Conservation (phyloP, 805 yeast species). For the Ogataea trehalophila region DNA sequence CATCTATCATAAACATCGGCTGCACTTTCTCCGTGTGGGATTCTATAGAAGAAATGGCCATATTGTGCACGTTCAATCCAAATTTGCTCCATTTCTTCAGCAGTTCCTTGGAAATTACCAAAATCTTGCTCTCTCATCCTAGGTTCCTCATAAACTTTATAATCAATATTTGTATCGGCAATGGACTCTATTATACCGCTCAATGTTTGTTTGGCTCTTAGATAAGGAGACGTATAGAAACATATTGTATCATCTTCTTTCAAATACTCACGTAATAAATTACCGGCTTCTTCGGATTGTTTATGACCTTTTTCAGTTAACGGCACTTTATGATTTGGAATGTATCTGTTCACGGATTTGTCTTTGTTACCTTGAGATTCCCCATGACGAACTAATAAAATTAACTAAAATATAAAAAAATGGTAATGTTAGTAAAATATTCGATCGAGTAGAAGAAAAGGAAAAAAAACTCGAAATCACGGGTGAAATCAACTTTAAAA, state of each 20-base stretch:
- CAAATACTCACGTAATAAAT: slow-evolving; percentile 30
- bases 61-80: slow-evolving; percentile 84
- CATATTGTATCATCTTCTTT: slow-evolving; percentile 54
- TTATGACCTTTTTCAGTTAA: slow-evolving; percentile 66
- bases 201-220: slow-evolving; percentile 79
- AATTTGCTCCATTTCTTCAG: slow-evolving; percentile 71
- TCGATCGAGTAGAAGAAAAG: no score
- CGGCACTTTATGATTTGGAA: slow-evolving; percentile 77
- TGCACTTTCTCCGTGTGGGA: slow-evolving; percentile 92
- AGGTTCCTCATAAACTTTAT: slow-evolving; percentile 77
- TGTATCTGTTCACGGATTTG: slow-evolving; percentile 69
- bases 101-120: slow-evolving; percentile 82
- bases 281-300: slow-evolving; percentile 61
- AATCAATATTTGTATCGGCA: slow-evolving; percentile 38
- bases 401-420: slow-evolving; percentile 34
- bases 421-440: slow-evolving; percentile 8
- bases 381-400: slow-evolving; percentile 83
- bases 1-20: slow-evolving; percentile 93
- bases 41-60: slow-evolving; percentile 84
- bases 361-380: slow-evolving; percentile 90
- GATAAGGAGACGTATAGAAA: slow-evolving; percentile 83
- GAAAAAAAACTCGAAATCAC: neutral
- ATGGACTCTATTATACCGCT: slow-evolving; percentile 58
- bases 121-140: slow-evolving; percentile 92
- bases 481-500: neutral